phyloP scores from a whole-genome alignment of 2,329 filamentous ascomycete species.

The Xylariaceae sp. region DNA sequence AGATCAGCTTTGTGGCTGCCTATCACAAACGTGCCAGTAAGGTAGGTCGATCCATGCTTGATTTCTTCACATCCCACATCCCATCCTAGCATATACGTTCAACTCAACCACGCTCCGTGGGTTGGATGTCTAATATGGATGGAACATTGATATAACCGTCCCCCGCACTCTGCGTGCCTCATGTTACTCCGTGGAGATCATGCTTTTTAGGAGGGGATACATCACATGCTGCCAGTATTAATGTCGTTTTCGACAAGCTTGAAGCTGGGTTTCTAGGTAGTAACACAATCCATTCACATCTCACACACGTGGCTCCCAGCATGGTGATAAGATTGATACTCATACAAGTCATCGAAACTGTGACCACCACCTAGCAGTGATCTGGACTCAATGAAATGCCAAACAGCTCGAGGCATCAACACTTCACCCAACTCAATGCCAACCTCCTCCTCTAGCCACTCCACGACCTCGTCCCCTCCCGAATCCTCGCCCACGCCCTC shows the following conservation, averaged over 20 bases:
- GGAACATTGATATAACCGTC: slow-evolving; percentile 43
- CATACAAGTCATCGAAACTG: too few relatives aligned
- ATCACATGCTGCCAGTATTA: slow-evolving; percentile 18
- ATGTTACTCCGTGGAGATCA: slow-evolving; percentile 44
- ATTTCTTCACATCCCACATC: slow-evolving; percentile 23
- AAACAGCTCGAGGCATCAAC: too few relatives aligned
- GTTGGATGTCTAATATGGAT: slow-evolving; percentile 52
- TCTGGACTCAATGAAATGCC: background rate
- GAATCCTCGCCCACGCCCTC: slow-evolving; percentile 25
- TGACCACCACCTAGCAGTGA: too few relatives aligned
- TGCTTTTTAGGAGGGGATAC: slow-evolving; percentile 46
- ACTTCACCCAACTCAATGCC: slow-evolving; percentile 5
- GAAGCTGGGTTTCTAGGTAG: background rate
- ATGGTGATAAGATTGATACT: too few relatives aligned
- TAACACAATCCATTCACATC: background rate
- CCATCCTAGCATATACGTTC: slow-evolving; percentile 56
- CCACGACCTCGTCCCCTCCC: background rate
- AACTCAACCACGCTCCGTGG: slow-evolving; percentile 45
- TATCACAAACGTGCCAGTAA: background rate
- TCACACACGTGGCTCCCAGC: too few relatives aligned
- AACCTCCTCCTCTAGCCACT: slow-evolving; percentile 9
- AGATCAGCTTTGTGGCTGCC: background rate
- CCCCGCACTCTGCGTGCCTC: slow-evolving; percentile 52
- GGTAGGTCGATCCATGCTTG: background rate
- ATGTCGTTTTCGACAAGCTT: background rate